Conservation (phyloP, 371 early-diverging fungal species). For the Actinomortierella ambigua region DNA sequence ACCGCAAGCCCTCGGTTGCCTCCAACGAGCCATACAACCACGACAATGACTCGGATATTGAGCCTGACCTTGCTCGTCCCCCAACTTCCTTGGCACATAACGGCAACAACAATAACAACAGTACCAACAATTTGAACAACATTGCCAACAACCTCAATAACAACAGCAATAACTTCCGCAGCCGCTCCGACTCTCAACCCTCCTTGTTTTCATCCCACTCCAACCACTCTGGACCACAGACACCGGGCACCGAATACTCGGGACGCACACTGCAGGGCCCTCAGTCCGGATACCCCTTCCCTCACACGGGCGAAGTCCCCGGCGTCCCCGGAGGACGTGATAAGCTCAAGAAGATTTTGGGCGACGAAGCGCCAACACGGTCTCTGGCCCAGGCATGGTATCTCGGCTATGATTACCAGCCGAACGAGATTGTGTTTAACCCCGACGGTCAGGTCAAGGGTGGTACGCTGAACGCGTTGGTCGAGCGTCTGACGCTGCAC, state of each 20-base stretch:
- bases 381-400: slow-evolving; percentile 54
- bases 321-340: slow-evolving; percentile 5
- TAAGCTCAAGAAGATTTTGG: slow-evolving; percentile 35
- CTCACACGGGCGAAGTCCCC: slow-evolving; percentile 19
- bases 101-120: too few species aligned
- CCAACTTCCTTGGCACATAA: slow-evolving; percentile 1
- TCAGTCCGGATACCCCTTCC: slow-evolving; percentile 34
- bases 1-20: slow-evolving; percentile 25
- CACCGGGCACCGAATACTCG: slow-evolving; percentile 32
- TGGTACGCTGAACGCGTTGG: slow-evolving; percentile 81
- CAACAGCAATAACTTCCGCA: slow-evolving; percentile 8
- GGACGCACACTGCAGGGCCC: slow-evolving; percentile 7
- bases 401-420: slow-evolving; percentile 72
- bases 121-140: too few species aligned
- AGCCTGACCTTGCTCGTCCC: slow-evolving; percentile 34
- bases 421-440: slow-evolving; percentile 78
- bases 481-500: slow-evolving; percentile 89
- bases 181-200: slow-evolving; percentile 40
- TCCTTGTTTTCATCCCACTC: slow-evolving; percentile 31
- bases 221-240: slow-evolving; percentile 18
- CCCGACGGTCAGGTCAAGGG: slow-evolving; percentile 90
- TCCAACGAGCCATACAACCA: slow-evolving; percentile 25
- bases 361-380: slow-evolving; percentile 35
- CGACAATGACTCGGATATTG: slow-evolving; percentile 46
- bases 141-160: too few species aligned